Evolutionary conservation across 805 yeast species (phyloP), one percentile per base, ranked within the genome.

Genomic region (Jamesozyma rosinii): DNA sequence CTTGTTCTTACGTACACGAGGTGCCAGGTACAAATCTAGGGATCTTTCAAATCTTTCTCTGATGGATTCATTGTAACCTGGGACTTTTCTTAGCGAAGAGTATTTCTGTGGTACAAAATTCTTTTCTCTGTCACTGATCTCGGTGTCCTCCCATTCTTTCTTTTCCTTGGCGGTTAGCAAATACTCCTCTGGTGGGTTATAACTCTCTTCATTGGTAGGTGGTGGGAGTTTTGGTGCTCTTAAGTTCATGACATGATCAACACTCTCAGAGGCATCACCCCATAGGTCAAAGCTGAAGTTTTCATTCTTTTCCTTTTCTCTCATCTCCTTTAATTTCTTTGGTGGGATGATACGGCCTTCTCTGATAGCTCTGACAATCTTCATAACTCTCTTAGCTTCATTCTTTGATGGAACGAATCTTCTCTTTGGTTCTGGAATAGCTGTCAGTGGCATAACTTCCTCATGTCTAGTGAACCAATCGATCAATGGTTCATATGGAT

Each of bases 101-200:
- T 71, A 88, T 63, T 87, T 88, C 63, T 83, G 81, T 18, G 97
- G 97, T 19, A 89, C 43, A 59, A 78, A 87, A 59, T 83, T 81
- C 48, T 74, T 70, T 50, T 82, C 92, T 52, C 96, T 75, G 51
- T 88, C 96, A 41, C 71, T 67, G 24, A 88, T 86, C 35, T 82
- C 92, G 32, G 69, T 62, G 37, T 74, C 75, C 50, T 77, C 76
- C 85, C 90, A 85, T 54, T 74, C 69, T 51, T 79, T 71, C 50
- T 67, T 69, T 61, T 90, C 97, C 56, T 87, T 90, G 38, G 78
- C 83, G 13, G 79, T 79, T 48, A 86, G 67, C 51, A 92, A 67
- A 57, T 92, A 92, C 69, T 92, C 99, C 58, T 75, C 95, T 4
- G 99, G 99, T 31, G 99, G 99, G 60, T 92, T 92, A 65, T 92